phyloP scores from a whole-genome alignment of 169 alveolate genomes.

The Plasmodium coatneyi region DNA sequence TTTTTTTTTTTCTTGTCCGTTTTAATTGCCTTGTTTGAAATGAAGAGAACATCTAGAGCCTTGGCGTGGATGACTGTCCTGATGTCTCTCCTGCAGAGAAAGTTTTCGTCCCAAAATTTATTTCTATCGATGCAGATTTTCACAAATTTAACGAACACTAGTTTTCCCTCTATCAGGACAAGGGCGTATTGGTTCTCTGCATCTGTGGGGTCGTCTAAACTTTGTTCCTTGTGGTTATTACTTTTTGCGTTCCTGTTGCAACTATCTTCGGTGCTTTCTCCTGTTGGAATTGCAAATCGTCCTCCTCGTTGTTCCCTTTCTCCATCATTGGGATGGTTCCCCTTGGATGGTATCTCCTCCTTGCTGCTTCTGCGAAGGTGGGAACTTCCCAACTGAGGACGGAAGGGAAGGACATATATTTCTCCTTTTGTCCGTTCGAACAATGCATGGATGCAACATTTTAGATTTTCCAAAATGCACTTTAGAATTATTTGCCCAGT shows the following conservation, averaged over 20 bases:
- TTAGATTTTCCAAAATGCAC: constrained; percentile 34
- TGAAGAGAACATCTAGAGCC: constrained; percentile 77
- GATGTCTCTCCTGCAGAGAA: constrained; percentile 90
- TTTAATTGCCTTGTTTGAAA: constrained; percentile 71
- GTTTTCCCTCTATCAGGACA: constrained; percentile 86
- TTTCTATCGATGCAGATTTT: constrained; percentile 89
- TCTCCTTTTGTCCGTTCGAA: constrained; percentile 67
- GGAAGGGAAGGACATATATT: constrained; percentile 32
- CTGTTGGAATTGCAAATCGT: not conserved
- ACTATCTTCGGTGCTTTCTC: not conserved
- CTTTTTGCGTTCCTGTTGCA: not conserved
- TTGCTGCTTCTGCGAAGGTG: not conserved
- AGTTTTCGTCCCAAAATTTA: constrained; percentile 91
- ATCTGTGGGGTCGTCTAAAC: constrained; percentile 24
- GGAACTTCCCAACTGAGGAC: not conserved
- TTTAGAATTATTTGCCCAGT: not conserved
- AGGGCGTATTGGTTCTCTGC: constrained; percentile 21
- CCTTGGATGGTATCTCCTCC: not conserved
- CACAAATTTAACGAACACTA: constrained; percentile 85
- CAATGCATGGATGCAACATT: constrained; percentile 25
- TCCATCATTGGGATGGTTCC: not conserved
- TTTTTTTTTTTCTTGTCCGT: not conserved
- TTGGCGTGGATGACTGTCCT: constrained; percentile 85
- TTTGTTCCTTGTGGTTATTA: not conserved
- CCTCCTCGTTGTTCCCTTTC: not conserved